Base-by-base conservation (phyloP, 176 grass and related monocot genomes). In the Pontederia paniculata region DNA sequence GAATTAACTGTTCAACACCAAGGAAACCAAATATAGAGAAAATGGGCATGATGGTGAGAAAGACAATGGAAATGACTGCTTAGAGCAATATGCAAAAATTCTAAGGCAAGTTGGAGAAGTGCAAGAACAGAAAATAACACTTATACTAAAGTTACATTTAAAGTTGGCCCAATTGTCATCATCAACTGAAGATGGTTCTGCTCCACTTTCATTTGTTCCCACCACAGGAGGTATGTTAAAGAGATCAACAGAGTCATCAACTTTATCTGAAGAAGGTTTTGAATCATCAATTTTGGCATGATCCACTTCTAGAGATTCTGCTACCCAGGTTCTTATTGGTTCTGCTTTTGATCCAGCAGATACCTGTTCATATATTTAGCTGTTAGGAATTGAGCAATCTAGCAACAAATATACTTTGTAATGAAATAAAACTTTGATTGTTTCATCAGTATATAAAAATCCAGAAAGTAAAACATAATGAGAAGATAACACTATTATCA, bases 121-220 rank as follows among this genome's bases (percentile, higher is more conserved):
- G 3, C 51, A 62, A n/a, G 57, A 47, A 42, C 10, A 25, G 37
- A n/a, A 25, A 42, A 21, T 50, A 50, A 68, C 31, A 66, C 45
- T 58, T 48, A 42, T 56, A 52, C 17, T 65, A 7, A 62, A 68
- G 43, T 56, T 66, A 81, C 78, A 73, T 48, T 81, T 25, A 63
- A 81, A 81, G 60, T 81, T 76, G 52, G 66, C 78, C 78, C 78
- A 81, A 66, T 50, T 52, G 42, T 53, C 22, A 58, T 75, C 72
- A 66, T 81, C 59, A 54, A 60, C 42, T 16, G 37, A 45, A 57
- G 72, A 71, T 46, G 52, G 65, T 57, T n/a, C 53, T 45, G 54
- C 14, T 21, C 56, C 67, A 49, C 22, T 53, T 55, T 63, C 49
- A 21, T 51, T 69, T 18, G 71, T n/a, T 11, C 42, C 12, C 12